Evolutionary conservation across 1,284 basidiomycete genomes (phyloP).

Genomic region (Rhodotorula sp.): DNA sequence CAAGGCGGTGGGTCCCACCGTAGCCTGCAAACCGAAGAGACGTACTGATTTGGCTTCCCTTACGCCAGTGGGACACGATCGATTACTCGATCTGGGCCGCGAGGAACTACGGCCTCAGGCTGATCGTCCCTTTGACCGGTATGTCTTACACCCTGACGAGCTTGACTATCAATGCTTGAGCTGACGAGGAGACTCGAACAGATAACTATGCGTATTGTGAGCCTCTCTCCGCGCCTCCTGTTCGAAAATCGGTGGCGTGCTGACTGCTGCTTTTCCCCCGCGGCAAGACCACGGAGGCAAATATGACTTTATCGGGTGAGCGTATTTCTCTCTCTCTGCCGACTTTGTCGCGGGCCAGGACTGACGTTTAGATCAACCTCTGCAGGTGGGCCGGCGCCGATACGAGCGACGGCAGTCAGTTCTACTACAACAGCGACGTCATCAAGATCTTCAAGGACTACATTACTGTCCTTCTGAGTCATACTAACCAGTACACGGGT

Average conservation of each 20-base stretch:
- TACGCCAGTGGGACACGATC: slow-evolving; percentile 46
- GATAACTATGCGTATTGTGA: slow-evolving; percentile 40
- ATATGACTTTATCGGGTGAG: slow-evolving; percentile 41
- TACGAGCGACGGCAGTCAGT: slow-evolving; percentile 38
- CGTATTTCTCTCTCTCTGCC: not conserved
- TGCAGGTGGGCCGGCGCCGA: slow-evolving; percentile 38
- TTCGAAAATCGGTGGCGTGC: not conserved
- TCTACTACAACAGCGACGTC: slow-evolving; percentile 39
- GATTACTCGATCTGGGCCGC: slow-evolving; percentile 51
- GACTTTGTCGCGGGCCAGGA: fast-evolving
- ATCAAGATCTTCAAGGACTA: slow-evolving; percentile 43
- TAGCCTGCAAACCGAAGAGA: not conserved
- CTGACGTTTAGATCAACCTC: not conserved
- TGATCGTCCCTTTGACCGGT: slow-evolving; percentile 51
- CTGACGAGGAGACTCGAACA: not conserved
- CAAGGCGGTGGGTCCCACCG: slow-evolving; percentile 31
- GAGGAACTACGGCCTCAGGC: slow-evolving; percentile 47
- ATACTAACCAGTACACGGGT: slow-evolving; percentile 42
- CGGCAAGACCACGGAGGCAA: slow-evolving; percentile 40
- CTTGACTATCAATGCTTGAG: not conserved
- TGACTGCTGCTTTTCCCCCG: not conserved
- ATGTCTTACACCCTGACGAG: not conserved
- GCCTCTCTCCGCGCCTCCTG: not conserved
- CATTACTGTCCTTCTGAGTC: slow-evolving; percentile 41
- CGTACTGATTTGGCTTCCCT: not conserved